Evolutionary conservation across 768 basidiomycete species (phyloP), one percentile per base, ranked within the genome.

Genomic region (Lyophyllum shimeji): DNA sequence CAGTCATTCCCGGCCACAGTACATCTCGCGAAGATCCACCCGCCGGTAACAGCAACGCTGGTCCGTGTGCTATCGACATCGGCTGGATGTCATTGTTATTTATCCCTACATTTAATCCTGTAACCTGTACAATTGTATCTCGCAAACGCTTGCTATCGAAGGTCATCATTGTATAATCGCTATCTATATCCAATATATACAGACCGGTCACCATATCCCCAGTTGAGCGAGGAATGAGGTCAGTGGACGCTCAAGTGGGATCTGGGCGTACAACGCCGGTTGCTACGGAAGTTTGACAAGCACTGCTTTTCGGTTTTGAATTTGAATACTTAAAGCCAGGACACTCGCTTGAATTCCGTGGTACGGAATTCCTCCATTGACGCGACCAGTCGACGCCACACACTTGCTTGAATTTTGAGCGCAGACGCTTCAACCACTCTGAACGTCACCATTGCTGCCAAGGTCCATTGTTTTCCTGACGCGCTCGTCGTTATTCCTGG

Each of bases 391-490:
- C 29, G 25, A 27, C 46, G 29, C 24, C n/a, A n/a, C 31, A 33
- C 31, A 33, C 31, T 33, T 33, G 31, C 7, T 7, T 23, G 5
- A 3, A 23, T 48, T 33, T 34, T 50, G 46, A 54, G 57, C 57
- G 57, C 53, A 50, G 53, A 53, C 53, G 58, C 58, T 55, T n/a
- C 7, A 20, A n/a, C 23, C 6, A 43, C n/a, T 33, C 46, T 44
- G 7, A 11, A 24, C 27, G 39, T 42, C 34, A 13, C 27, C 63
- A 52, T 21, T 59, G 13, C 53, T 64, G 45, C 58, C 60, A 31
- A 52, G 52, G 43, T 60, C 65, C 8, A 59, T 68, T 40, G 48
- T 67, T 24, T 49, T 62, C 25, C 56, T 70, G 40, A 68, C 67
- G 53, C 57, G 47, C 18, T 25, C 66, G 8, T 69, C 69, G 11